phyloP scores from a whole-genome alignment of 495 filamentous ascomycete species.

The Neurospora sp. region DNA sequence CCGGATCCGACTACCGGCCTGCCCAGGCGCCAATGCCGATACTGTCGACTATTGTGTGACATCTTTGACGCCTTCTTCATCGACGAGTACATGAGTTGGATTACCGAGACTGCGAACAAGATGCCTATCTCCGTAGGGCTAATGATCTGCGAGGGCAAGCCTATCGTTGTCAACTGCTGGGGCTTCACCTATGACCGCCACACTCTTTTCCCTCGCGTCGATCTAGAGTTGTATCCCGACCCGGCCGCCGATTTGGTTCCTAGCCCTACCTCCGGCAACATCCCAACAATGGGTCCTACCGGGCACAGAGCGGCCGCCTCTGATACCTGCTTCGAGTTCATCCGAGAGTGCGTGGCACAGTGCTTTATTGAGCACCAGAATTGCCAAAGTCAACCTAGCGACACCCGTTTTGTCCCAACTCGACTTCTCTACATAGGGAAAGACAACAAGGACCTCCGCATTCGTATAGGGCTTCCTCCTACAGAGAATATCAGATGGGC shows the following conservation, averaged over 20 bases:
- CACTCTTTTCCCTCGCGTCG: not conserved
- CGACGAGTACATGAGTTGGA: not conserved
- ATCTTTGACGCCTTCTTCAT: not conserved
- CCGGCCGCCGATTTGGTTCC: not conserved
- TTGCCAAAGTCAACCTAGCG: not conserved
- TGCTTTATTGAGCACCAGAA: not conserved
- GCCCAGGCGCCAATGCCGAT: not conserved
- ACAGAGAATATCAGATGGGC: not conserved
- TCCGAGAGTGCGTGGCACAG: not conserved
- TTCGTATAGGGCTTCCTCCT: not conserved
- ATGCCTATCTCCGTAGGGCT: not conserved
- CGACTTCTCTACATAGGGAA: slow-evolving; percentile 1
- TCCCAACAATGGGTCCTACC: not conserved
- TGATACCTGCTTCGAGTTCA: not conserved
- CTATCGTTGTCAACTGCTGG: not conserved
- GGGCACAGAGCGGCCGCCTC: not conserved
- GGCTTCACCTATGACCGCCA: not conserved
- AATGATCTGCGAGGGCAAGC: not conserved
- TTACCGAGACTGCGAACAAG: not conserved
- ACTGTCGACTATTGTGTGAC: not conserved
- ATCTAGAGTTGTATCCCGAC: not conserved
- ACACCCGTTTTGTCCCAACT: not conserved
- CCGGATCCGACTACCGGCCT: not conserved
- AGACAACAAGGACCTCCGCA: not conserved
- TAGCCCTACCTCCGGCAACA: not conserved